Percentiles rank a stretch among this genome's conserved stretches.
phyloP scores from a whole-genome alignment of 139 green algal species.

The Klebsormidium nitens region DNA sequence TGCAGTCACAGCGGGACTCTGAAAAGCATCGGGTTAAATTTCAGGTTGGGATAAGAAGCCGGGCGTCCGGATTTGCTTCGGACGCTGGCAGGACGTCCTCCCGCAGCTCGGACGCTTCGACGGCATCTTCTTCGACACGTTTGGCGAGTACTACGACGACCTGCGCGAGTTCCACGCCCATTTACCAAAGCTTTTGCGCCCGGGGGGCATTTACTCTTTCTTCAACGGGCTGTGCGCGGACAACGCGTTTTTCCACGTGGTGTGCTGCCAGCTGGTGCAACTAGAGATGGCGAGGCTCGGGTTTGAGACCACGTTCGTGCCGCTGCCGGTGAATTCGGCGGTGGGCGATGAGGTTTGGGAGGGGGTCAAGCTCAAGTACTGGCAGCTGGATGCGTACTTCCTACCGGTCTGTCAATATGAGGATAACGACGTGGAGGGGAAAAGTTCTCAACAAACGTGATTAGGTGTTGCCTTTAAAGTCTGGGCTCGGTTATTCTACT shows the following conservation, averaged over 20 bases:
- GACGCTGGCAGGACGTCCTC: slow-evolving; percentile 77
- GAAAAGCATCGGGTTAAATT: too few species aligned
- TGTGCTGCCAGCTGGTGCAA: slow-evolving; percentile 57
- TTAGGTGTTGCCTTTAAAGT: too few species aligned
- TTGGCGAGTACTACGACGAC: slow-evolving; percentile 78
- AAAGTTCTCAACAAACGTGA: too few species aligned
- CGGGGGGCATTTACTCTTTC: slow-evolving; percentile 82
- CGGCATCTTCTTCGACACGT: slow-evolving; percentile 96
- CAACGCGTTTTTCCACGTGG: slow-evolving; percentile 82
- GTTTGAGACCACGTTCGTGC: slow-evolving; percentile 59
- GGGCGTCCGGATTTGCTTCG: slow-evolving; percentile 75
- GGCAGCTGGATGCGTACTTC: slow-evolving; percentile 33
- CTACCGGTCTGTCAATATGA: slow-evolving; percentile 35
- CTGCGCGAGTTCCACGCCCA: slow-evolving; percentile 62
- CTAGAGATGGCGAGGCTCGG: slow-evolving; percentile 55
- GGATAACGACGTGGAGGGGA: slow-evolving; percentile 3
- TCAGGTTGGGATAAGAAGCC: slow-evolving; percentile 72
- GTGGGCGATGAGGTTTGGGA: slow-evolving; percentile 60
- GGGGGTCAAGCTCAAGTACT: slow-evolving; percentile 50
- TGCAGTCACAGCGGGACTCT: too few species aligned
- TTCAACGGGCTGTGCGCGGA: slow-evolving; percentile 85
- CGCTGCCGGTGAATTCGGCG: slow-evolving; percentile 56
- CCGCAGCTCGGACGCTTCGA: slow-evolving; percentile 22
- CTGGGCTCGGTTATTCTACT: too few species aligned
- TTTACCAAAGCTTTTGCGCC: slow-evolving; percentile 66